Base-by-base conservation (phyloP, 1,284 basidiomycete genomes). In the Cerrena zonata region DNA sequence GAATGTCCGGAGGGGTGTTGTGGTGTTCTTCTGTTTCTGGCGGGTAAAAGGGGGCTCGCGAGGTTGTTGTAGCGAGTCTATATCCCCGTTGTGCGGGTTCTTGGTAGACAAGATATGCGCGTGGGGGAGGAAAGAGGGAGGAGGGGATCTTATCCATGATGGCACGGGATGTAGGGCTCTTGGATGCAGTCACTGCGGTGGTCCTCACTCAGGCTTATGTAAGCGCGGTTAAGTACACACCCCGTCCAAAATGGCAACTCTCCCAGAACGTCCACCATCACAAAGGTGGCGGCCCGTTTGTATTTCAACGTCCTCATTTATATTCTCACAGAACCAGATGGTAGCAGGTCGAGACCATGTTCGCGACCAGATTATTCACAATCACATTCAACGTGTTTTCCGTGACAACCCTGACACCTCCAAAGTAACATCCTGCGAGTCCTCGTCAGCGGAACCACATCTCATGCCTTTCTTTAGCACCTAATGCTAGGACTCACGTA, bases 311-410 rank as follows among this genome's bases (percentile, higher is more conserved):
- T n/a, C n/a, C n/a, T n/a, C n/a, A n/a, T n/a, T n/a, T n/a, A n/a
- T n/a, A n/a, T n/a, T n/a, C n/a, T 34, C 15, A 7, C 30, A 34
- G 30, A 15, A 7, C 30, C 7, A 34, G 15, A 7, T 15, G 7
- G 15, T 15, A 34, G 30, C 7, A 7, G 30, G 30, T 7, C 30
- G 30, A 7, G 30, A 44, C 15, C 45, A 36, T 40, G 25, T 54
- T 21, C 56, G 54, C 15, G 40, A 37, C 27, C 41, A 40, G 11
- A 52, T 56, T n/a, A 25, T 59, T 1, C 54, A 53, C 37, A 45
- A 53, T 2, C 58, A 59, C 40, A 43, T 59, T 3, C 27, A 57
- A 23, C 24, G 34, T 11, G 48, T 45, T 0, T 15, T 54, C 5
- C 49, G 51, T 2, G 23, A 42, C 3, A 30, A 13, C 36, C 13